Base-by-base conservation (phyloP, 176 grass and related monocot genomes). In the Oropetium thomaeum region DNA sequence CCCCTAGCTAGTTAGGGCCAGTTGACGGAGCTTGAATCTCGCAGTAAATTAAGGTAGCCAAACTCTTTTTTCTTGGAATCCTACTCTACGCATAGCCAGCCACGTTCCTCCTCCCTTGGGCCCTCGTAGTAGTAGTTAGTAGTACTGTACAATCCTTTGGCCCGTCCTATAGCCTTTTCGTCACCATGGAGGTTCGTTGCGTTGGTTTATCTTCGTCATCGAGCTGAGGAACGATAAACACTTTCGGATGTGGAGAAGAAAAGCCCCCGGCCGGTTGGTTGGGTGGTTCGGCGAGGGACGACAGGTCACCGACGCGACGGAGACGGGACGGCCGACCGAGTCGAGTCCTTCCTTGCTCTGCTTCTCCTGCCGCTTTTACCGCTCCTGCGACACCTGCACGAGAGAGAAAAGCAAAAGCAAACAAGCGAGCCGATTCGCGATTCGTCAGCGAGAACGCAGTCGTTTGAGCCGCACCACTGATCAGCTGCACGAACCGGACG, bases 21-120 rank as follows among this genome's bases (percentile, higher is more conserved):
- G n/a, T n/a, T n/a, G 48, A 44, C 25, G 72, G 55, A 37, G 62
- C 75, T 47, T 73, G 35, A 15, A 65, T 58, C 74, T 65, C 16
- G 37, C 48, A 37, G 20, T 63, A 79, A 72, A 26, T 54, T 54
- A 23, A 84, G 45, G 0, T 49, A 52, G 12, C 31, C 17, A 40
- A 32, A n/a, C 10, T 11, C 25, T 9, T 8, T 79, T 85, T 76
- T 43, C 47, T 59, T 58, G 49, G 37, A 79, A 45, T 51, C 10
- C 66, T 16, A 58, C 66, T 15, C 66, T 16, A 58, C 66, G 20
- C 37, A 7, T 8, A 44, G 10, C 55, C 82, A 44, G 10, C 55
- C 82, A 70, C 54, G 81, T 62, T 62, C 51, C n/a, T n/a, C 52
- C 44, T 62, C 39, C 52, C 44, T 20, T 38, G 34, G 61, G 32